A percentile compares a stretch with the other conserved stretches of the same genome.
Evolutionary conservation across 805 yeast genomes (phyloP).

Genomic region (Candida vartiovaarae): DNA sequence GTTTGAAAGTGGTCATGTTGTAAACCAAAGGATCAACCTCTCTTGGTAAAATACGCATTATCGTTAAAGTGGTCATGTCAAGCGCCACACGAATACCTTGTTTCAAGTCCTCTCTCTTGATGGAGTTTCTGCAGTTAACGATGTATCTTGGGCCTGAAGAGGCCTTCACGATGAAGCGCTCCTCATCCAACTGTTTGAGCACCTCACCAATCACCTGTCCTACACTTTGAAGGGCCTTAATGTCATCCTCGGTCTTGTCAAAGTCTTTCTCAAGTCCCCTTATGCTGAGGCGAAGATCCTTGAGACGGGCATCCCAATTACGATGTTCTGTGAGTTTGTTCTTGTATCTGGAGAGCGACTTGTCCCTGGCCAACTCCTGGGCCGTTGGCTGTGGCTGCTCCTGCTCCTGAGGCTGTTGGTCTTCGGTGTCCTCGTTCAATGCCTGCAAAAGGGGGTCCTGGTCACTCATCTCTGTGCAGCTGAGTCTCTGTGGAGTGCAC

Average conservation of each 20-base stretch:
- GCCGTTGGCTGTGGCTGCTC: constrained; percentile 26
- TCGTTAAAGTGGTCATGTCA: constrained; percentile 95
- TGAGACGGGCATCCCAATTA: constrained; percentile 88
- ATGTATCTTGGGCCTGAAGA: constrained; percentile 96
- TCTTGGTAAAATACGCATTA: constrained; percentile 94
- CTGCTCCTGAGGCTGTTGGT: constrained; percentile 15
- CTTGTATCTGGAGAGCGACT: constrained; percentile 73
- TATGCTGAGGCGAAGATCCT: constrained; percentile 74
- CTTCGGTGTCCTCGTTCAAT: constrained; percentile 25
- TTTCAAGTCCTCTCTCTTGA: constrained; percentile 72
- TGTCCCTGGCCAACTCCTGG: constrained; percentile 64
- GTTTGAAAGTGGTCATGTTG: constrained; percentile 96
- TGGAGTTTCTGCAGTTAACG: constrained; percentile 93
- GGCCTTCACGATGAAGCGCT: constrained; percentile 91
- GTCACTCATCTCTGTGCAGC: constrained; percentile 49
- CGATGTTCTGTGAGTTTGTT: constrained; percentile 87
- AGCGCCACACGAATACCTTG: constrained; percentile 95
- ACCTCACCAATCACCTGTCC: constrained; percentile 98
- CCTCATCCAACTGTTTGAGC: constrained; percentile 89
- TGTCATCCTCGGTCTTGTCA: constrained; percentile 93
- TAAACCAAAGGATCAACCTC: constrained; percentile 98
- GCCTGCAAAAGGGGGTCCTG: constrained; percentile 75
- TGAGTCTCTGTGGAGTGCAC: too few species aligned
- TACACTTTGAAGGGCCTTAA: constrained; percentile 92
- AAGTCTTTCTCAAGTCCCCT: constrained; percentile 77